Percentiles rank a stretch among this genome's conserved stretches.
Evolutionary conservation across 2,329 filamentous ascomycete genomes (phyloP).

Genomic region (Arthrobotrys pseudoclavata): DNA sequence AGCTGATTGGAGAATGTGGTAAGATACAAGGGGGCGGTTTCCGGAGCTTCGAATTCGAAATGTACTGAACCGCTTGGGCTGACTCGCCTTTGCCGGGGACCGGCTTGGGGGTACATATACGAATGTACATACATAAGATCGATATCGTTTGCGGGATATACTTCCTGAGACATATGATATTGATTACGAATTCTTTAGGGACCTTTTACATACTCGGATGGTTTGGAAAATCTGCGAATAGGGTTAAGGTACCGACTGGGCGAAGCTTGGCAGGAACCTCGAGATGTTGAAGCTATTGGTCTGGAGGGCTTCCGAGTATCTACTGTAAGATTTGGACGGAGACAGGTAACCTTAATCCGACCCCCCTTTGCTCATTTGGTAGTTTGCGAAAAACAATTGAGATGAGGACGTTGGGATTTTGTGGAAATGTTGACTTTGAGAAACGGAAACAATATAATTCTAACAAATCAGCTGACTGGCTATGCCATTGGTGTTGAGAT

Average conservation of each 20-base stretch:
- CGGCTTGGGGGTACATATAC: conserved; percentile 10
- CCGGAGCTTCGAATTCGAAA: conserved; percentile 4
- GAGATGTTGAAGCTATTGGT: conserved; percentile 38
- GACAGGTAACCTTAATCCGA: conserved; percentile 25
- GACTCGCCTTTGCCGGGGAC: conserved; percentile 15
- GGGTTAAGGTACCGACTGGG: conserved; percentile 48
- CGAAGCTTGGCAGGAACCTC: conserved; percentile 28
- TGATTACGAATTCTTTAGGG: not conserved
- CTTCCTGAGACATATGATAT: conserved; percentile 2
- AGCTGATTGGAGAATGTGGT: conserved; percentile 42
- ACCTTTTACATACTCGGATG: too few relatives aligned
- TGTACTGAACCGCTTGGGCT: conserved; percentile 17
- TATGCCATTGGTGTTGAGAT: not conserved
- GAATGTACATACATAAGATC: not conserved
- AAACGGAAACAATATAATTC: conserved; percentile 12
- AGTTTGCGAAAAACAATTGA: not conserved
- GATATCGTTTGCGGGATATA: conserved; percentile 30
- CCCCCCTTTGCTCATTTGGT: conserved; percentile 29
- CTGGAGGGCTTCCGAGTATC: conserved; percentile 10
- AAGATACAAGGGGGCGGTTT: conserved; percentile 26
- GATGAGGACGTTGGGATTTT: not conserved
- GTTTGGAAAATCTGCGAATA: conserved; percentile 40
- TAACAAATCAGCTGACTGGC: conserved; percentile 25
- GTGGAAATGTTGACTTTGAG: not conserved
- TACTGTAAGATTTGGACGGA: conserved; percentile 32